Percentiles rank a stretch among this genome's conserved stretches.
These are phyloP conservation scores for Thielaviopsis ethacetica DNA, from an alignment of 2,329 filamentous ascomycete species.

Conservation along the genomic window DNA sequence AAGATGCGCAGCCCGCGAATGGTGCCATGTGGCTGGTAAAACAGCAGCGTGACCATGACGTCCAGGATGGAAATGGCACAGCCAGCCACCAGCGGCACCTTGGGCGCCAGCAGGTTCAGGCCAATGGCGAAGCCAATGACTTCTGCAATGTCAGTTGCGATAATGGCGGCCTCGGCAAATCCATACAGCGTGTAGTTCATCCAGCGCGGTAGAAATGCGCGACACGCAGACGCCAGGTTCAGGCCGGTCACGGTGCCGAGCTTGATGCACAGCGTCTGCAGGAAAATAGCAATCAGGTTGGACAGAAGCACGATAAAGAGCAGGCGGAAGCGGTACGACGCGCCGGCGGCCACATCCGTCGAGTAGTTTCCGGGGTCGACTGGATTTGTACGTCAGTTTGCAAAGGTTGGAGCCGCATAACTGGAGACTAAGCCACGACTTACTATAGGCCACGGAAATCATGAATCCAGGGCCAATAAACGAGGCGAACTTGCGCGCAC, in stretches of 20 bases:
- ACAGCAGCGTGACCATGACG: conserved; percentile 50
- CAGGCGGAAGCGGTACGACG: conserved; percentile 46
- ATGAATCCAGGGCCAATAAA: conserved; percentile 53
- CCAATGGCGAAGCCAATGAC: conserved; percentile 58
- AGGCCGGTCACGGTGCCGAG: conserved; percentile 52
- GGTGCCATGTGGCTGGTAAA: conserved; percentile 43
- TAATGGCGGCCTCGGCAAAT: conserved; percentile 50
- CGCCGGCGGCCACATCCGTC: conserved; percentile 52
- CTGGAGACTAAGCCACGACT: conserved; percentile 13
- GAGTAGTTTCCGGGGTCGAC: conserved; percentile 52
- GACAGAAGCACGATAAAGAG: conserved; percentile 53
- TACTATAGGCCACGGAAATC: conserved; percentile 41
- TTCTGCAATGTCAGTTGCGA: conserved; percentile 56
- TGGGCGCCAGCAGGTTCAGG: conserved; percentile 46
- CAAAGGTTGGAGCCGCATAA: not conserved
- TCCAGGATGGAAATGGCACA: conserved; percentile 53
- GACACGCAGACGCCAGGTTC: conserved; percentile 49
- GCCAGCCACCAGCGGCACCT: conserved; percentile 49
- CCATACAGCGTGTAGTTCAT: conserved; percentile 44
- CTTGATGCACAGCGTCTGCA: conserved; percentile 53
- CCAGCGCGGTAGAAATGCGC: conserved; percentile 49
- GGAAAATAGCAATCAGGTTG: conserved; percentile 55
- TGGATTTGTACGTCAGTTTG: conserved; percentile 13
- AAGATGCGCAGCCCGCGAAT: conserved; percentile 46
- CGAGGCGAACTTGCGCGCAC: conserved; percentile 2